These are phyloP conservation scores for Gryganskiella cystojenkinii DNA, from an alignment of 192 early-diverging fungal genomes.

Conservation along the genomic window DNA sequence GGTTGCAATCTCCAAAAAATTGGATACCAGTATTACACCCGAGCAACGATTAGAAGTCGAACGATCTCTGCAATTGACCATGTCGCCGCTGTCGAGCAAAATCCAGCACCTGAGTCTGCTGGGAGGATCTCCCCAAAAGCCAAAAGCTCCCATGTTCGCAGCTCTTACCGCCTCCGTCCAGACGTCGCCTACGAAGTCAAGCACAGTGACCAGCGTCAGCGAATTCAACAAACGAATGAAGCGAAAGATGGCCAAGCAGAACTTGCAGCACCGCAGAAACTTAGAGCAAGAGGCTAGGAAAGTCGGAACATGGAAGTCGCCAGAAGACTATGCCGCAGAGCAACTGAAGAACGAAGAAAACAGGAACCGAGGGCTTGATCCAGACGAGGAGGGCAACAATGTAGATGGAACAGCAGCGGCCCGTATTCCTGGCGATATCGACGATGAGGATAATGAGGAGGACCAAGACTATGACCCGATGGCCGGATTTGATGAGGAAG, in stretches of 20 bases:
- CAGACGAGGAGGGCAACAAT: constrained; percentile 15
- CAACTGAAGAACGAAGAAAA: constrained; percentile 26
- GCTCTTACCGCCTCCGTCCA: not conserved
- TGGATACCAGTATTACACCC: not conserved
- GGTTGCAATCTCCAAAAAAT: not conserved
- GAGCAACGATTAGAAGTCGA: constrained; percentile 1
- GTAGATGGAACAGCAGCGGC: constrained; percentile 4
- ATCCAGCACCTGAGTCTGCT: constrained; percentile 25
- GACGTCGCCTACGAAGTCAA: constrained; percentile 24
- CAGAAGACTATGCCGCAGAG: constrained; percentile 36
- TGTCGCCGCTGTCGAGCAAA: constrained; percentile 29
- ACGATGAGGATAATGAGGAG: constrained; percentile 6
- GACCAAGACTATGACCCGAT: constrained; percentile 2
- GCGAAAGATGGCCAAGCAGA: constrained; percentile 21
- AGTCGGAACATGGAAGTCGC: constrained; percentile 19
- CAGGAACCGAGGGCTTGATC: constrained; percentile 11
- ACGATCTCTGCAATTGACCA: constrained; percentile 3
- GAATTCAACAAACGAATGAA: constrained; percentile 21
- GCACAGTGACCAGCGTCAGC: not conserved
- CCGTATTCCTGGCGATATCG: not conserved
- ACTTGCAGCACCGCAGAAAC: constrained; percentile 16
- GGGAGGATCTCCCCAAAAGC: not conserved
- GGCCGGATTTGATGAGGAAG: not conserved
- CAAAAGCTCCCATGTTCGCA: not conserved
- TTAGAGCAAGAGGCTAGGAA: constrained; percentile 29